Conservation (phyloP, 345 rosid species). For the Linum usitatissimum region DNA sequence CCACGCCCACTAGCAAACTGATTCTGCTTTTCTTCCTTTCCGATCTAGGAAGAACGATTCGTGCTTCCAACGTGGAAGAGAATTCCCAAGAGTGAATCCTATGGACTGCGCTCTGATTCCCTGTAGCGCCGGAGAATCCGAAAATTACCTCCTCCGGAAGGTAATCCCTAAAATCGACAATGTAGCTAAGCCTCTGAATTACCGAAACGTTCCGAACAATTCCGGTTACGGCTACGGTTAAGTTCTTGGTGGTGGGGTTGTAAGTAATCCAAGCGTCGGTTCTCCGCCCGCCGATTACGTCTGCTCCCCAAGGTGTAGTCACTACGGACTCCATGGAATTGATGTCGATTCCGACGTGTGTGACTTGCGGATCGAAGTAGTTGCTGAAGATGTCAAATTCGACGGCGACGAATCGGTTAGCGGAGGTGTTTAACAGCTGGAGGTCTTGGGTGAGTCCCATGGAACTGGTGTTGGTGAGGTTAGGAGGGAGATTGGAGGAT, state of each 20-base stretch:
- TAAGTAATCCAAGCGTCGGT: constrained; percentile 1
- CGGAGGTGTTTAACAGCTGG: not conserved
- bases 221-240: not conserved
- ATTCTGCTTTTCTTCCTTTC: not conserved
- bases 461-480: not conserved
- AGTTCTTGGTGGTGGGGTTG: not conserved
- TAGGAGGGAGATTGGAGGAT: not conserved
- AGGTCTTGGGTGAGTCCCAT: not conserved
- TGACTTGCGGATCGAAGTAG: not conserved
- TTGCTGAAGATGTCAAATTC: not conserved
- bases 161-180: not conserved
- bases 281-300: not conserved
- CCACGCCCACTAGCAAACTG: not conserved
- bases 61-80: not conserved
- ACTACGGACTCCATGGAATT: not conserved
- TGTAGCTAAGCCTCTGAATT: not conserved
- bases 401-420: not conserved
- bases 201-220: not conserved
- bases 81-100: constrained; percentile 1
- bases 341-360: not conserved
- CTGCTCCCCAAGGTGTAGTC: not conserved
- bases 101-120: not conserved
- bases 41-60: not conserved
- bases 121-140: not conserved
- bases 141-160: not conserved